Conservation (phyloP, 169 alveolate genomes). For the Plasmodium berghei region DNA sequence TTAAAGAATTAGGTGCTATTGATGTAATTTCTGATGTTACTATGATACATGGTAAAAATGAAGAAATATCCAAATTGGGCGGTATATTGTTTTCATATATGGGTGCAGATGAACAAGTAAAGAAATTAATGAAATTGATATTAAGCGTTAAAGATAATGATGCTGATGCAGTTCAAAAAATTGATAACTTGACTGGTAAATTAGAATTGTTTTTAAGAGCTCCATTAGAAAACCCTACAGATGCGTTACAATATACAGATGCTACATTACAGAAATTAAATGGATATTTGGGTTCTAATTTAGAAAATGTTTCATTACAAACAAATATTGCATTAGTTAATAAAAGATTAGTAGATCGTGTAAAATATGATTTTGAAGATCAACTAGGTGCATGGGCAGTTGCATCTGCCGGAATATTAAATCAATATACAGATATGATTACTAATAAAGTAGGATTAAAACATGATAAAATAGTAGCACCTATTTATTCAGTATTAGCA, state of each 20-base stretch:
- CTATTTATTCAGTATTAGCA: slow-evolving; percentile 86
- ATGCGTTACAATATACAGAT: slow-evolving; percentile 92
- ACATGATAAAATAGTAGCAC: slow-evolving; percentile 83
- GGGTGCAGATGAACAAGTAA: slow-evolving; percentile 94
- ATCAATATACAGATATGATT: slow-evolving; percentile 85
- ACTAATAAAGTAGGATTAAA: slow-evolving; percentile 84
- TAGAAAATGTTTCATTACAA: slow-evolving; percentile 83
- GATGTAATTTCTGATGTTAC: slow-evolving; percentile 90
- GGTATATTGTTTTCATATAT: slow-evolving; percentile 90
- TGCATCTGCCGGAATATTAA: slow-evolving; percentile 89
- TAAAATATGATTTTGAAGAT: slow-evolving; percentile 88
- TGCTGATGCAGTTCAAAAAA: slow-evolving; percentile 88
- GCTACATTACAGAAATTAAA: slow-evolving; percentile 88
- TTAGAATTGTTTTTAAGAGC: slow-evolving; percentile 91
- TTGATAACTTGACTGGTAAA: slow-evolving; percentile 87
- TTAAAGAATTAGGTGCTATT: slow-evolving; percentile 89
- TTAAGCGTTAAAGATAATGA: slow-evolving; percentile 85
- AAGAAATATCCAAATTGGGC: slow-evolving; percentile 85
- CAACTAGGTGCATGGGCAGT: slow-evolving; percentile 95
- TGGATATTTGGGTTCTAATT: slow-evolving; percentile 82
- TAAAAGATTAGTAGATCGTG: slow-evolving; percentile 84
- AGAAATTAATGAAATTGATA: slow-evolving; percentile 89
- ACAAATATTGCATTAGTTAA: slow-evolving; percentile 82
- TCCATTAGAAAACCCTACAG: slow-evolving; percentile 90
- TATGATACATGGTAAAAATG: slow-evolving; percentile 89